phyloP scores from a whole-genome alignment of 768 basidiomycete genomes.

The Gloeopeniophorella convolvens region DNA sequence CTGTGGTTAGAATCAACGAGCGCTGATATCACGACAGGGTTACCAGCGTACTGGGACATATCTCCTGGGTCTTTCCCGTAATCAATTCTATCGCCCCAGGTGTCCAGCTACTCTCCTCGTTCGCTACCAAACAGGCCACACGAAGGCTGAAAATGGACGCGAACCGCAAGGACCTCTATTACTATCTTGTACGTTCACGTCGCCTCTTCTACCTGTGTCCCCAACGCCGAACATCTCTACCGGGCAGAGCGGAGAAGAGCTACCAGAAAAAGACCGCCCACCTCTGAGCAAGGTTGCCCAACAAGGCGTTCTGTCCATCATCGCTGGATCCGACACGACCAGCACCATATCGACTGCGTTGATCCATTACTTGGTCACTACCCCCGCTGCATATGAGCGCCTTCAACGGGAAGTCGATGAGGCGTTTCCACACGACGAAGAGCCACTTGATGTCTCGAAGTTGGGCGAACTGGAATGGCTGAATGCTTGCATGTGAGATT shows the following conservation, averaged over 20 bases:
- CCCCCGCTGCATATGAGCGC: not conserved
- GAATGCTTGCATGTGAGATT: constrained; percentile 6
- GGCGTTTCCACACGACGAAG: not conserved
- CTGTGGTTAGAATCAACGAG: too few relatives aligned
- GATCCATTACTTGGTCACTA: not conserved
- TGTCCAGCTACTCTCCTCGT: too few relatives aligned
- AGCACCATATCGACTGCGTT: not conserved
- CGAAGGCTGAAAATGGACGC: too few relatives aligned
- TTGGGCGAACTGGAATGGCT: constrained; percentile 1
- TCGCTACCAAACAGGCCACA: too few relatives aligned
- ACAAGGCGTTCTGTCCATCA: not conserved
- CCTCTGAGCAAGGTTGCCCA: not conserved
- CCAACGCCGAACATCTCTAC: too few relatives aligned
- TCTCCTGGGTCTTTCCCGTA: too few relatives aligned
- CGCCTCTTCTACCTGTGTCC: too few relatives aligned
- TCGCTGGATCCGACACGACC: not conserved
- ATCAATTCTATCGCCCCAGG: too few relatives aligned
- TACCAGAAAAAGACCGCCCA: not conserved
- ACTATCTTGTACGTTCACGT: too few relatives aligned
- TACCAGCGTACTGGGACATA: too few relatives aligned
- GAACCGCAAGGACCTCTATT: too few relatives aligned
- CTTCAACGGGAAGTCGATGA: not conserved
- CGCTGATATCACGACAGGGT: too few relatives aligned
- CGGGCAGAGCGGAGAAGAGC: constrained; percentile 9
- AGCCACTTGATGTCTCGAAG: not conserved